Percentiles rank a stretch among this genome's conserved stretches.
phyloP scores from a whole-genome alignment of 345 rosid genomes.

The Schrenkiella parvula region DNA sequence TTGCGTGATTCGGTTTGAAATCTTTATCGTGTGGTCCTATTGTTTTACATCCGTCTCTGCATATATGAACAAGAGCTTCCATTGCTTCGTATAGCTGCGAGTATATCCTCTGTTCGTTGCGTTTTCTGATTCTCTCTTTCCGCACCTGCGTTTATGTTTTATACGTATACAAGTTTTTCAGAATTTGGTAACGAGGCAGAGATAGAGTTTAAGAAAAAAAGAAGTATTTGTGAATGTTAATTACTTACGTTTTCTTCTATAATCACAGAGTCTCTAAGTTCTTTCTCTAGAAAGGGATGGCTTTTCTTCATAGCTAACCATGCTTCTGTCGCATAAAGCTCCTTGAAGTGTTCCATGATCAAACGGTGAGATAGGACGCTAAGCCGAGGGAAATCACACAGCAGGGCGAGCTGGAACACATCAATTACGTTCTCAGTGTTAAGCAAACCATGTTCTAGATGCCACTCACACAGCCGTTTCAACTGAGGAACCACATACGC shows the following conservation, averaged over 20 bases:
- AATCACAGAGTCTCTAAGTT: constrained; percentile 49
- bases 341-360: constrained; percentile 53
- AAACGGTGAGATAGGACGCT: constrained; percentile 60
- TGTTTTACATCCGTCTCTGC: constrained; percentile 83
- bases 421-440: constrained; percentile 67
- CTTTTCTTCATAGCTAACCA: constrained; percentile 82
- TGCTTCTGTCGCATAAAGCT: constrained; percentile 53
- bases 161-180: background rate
- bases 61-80: constrained; percentile 95
- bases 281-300: constrained; percentile 76
- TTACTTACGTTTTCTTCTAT: constrained; percentile 52
- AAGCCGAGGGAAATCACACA: constrained; percentile 79
- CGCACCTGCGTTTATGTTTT: constrained; percentile 35
- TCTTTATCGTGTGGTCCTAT: constrained; percentile 86
- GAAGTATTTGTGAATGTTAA: background rate
- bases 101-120: constrained; percentile 59
- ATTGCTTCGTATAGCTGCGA: constrained; percentile 74
- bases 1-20: constrained; percentile 42
- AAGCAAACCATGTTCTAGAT: constrained; percentile 62
- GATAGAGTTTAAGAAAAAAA: background rate
- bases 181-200: background rate
- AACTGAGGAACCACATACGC: constrained; percentile 59
- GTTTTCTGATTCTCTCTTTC: constrained; percentile 49
- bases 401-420: constrained; percentile 74
- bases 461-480: constrained; percentile 60